Conservation (phyloP, 305 asterid genomes). For the Fraxinus greggii region DNA sequence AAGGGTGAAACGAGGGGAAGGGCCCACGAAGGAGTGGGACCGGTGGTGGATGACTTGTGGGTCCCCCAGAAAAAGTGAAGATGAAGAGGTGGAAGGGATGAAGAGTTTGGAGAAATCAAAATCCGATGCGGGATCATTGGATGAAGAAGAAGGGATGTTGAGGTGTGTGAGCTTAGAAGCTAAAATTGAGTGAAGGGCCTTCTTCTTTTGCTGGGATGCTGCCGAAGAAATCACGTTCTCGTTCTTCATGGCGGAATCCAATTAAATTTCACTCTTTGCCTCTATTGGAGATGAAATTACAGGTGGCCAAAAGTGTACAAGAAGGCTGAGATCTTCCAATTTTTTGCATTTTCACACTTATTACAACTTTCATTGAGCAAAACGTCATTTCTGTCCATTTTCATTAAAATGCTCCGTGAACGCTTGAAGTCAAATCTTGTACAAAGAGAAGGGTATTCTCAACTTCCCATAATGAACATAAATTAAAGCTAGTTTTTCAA, state of each 20-base stretch:
- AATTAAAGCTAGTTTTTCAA: constrained; percentile 19
- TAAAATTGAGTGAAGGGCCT: constrained; percentile 52
- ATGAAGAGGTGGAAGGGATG: constrained; percentile 45
- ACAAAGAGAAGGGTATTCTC: too few species aligned
- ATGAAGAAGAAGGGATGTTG: constrained; percentile 57
- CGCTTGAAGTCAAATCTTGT: too few species aligned
- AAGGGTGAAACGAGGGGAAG: constrained; percentile 78
- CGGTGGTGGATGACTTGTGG: constrained; percentile 61
- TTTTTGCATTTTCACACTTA: too few species aligned
- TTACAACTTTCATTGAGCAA: too few species aligned
- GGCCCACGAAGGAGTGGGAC: constrained; percentile 85
- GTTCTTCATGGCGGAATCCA: not conserved
- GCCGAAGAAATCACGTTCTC: constrained; percentile 28
- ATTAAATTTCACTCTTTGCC: not conserved
- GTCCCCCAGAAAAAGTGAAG: constrained; percentile 65
- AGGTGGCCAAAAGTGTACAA: not conserved
- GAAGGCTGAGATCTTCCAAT: not conserved
- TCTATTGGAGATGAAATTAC: not conserved
- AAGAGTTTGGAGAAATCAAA: constrained; percentile 73
- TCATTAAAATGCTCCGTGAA: too few species aligned
- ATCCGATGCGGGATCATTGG: constrained; percentile 49
- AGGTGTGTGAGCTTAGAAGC: constrained; percentile 60
- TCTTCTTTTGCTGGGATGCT: constrained; percentile 29
- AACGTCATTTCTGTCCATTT: too few species aligned
- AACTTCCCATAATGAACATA: not conserved